Percentiles rank a stretch among this genome's conserved stretches.
phyloP scores from a whole-genome alignment of 2,329 filamentous ascomycete species.

The Claviceps spartinae region DNA sequence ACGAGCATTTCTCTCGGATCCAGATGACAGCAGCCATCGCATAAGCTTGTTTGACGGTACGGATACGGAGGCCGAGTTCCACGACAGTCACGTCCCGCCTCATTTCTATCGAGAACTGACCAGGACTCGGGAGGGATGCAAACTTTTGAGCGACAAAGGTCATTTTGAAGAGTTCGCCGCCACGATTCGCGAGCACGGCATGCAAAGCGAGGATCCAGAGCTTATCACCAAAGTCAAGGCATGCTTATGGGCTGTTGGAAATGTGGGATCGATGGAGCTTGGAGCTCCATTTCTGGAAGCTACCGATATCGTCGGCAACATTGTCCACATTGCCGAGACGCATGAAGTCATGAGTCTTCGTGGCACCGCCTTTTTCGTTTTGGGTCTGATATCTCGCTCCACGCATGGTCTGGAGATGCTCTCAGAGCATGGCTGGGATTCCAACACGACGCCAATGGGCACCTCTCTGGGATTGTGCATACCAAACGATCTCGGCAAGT shows the following conservation, averaged over 20 bases:
- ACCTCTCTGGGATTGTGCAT: constrained; percentile 79
- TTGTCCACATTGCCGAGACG: constrained; percentile 75
- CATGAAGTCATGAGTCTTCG: constrained; percentile 86
- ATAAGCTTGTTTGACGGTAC: constrained; percentile 46
- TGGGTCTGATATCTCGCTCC: constrained; percentile 84
- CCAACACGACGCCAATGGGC: constrained; percentile 71
- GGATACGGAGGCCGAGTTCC: constrained; percentile 40
- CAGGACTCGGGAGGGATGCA: constrained; percentile 82
- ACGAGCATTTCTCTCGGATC: constrained; percentile 60
- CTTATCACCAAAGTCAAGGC: constrained; percentile 88
- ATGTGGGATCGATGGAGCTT: constrained; percentile 95
- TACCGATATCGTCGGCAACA: constrained; percentile 73
- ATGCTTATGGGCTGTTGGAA: constrained; percentile 93
- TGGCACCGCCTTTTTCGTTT: constrained; percentile 91
- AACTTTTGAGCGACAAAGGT: constrained; percentile 77
- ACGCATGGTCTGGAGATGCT: constrained; percentile 86
- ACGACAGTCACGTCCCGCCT: constrained; percentile 67
- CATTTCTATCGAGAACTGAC: constrained; percentile 96
- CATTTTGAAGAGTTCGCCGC: constrained; percentile 89
- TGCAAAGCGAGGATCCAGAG: constrained; percentile 75
- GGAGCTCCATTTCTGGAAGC: constrained; percentile 88
- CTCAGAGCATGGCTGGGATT: constrained; percentile 83
- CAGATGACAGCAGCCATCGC: constrained; percentile 42
- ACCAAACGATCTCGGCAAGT: constrained; percentile 60
- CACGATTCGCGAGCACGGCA: constrained; percentile 77